Conservation (phyloP, 176 grass and related monocot species). For the Paspalum vaginatum region DNA sequence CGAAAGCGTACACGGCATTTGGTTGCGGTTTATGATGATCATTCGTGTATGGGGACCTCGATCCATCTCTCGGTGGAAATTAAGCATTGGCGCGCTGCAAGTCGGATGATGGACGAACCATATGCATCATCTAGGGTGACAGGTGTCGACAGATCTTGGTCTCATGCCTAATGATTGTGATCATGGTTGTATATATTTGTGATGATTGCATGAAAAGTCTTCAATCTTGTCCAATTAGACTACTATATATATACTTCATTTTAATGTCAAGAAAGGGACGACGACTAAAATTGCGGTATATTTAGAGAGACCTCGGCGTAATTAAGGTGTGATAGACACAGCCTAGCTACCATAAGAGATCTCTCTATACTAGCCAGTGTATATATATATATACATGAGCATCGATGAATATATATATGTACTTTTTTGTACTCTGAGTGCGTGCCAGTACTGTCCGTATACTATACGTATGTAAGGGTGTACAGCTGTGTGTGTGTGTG, state of each 20-base stretch:
- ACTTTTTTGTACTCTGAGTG: background rate
- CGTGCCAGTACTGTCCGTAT: background rate
- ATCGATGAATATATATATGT: background rate
- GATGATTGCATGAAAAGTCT: conserved; percentile 10
- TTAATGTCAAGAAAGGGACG: conserved; percentile 18
- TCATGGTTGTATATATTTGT: conserved; percentile 2
- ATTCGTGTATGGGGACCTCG: conserved; percentile 30
- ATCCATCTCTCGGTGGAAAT: background rate
- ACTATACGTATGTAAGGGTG: background rate
- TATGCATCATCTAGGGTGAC: background rate
- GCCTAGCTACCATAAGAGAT: background rate
- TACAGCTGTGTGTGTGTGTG: background rate
- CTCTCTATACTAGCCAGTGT: background rate
- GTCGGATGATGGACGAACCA: conserved; percentile 29
- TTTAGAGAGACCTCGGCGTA: background rate
- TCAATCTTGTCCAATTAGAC: conserved; percentile 6
- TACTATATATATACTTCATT: background rate
- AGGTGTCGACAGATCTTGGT: conserved; percentile 36
- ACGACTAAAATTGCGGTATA: conserved; percentile 6
- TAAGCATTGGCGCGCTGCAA: conserved; percentile 11
- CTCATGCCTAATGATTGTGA: conserved; percentile 39
- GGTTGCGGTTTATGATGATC: conserved; percentile 7
- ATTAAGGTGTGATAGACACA: background rate
- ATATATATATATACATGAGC: background rate
- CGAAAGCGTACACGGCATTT: conserved; percentile 32